phyloP scores from a whole-genome alignment of 169 alveolate genomes.

The Theileria equi region DNA sequence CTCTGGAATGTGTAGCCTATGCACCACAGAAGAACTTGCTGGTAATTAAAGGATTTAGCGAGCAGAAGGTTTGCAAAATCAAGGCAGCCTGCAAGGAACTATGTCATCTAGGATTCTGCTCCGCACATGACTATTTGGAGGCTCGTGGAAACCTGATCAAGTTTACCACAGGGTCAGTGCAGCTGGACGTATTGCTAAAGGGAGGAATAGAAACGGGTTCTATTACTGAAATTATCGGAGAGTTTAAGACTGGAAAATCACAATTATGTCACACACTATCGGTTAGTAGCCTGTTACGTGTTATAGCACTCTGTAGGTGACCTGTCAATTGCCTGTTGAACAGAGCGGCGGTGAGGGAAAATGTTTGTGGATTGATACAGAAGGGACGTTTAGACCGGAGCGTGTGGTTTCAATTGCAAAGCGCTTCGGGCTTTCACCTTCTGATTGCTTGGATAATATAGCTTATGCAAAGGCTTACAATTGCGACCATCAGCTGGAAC shows the following conservation, averaged over 20 bases:
- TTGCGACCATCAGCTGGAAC: conserved; percentile 93
- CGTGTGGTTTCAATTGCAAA: conserved; percentile 95
- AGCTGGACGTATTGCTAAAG: conserved; percentile 91
- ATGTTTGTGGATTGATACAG: conserved; percentile 99
- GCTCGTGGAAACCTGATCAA: conserved; percentile 88
- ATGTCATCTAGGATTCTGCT: conserved; percentile 87
- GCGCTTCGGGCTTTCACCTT: conserved; percentile 92
- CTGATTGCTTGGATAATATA: conserved; percentile 95
- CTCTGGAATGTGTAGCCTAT: conserved; percentile 91
- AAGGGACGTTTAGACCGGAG: conserved; percentile 99
- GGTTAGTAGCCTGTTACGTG: conserved; percentile 56
- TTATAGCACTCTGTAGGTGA: conserved; percentile 56
- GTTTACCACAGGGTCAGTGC: conserved; percentile 92
- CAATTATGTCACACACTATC: conserved; percentile 95
- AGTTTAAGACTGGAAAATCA: conserved; percentile 97
- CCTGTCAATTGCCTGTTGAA: conserved; percentile 92
- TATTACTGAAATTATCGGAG: conserved; percentile 98
- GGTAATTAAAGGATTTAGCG: conserved; percentile 94
- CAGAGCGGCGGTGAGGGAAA: conserved; percentile 98
- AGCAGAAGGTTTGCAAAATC: conserved; percentile 93
- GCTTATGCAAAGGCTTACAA: conserved; percentile 97
- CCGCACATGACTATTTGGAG: conserved; percentile 88
- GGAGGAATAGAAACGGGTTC: conserved; percentile 97
- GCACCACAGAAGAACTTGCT: conserved; percentile 88
- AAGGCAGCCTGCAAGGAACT: conserved; percentile 89